Base-by-base conservation (phyloP, 2,329 filamentous ascomycete species). In the Colletotrichum truncatum region DNA sequence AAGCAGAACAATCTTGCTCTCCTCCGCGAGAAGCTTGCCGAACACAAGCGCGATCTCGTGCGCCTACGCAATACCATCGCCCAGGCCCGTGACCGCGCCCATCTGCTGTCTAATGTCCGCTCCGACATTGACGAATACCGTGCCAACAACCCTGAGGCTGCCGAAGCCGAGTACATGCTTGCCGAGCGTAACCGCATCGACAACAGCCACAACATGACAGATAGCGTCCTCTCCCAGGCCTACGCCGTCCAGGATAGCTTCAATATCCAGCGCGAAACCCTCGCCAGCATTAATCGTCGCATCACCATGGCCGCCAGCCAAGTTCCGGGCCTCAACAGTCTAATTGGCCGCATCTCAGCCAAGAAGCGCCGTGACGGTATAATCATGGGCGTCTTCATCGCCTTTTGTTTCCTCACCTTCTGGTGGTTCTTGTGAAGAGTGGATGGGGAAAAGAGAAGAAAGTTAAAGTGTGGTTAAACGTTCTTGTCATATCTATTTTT, bases 221-320 rank as follows among this genome's bases (percentile, higher is more conserved):
- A 99, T 77, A 92, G 88, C 68, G 94, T 99, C 32, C 84, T 99
- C 65, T 94, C 91, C 75, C 96, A 98, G 82, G 96, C 96, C 7
- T 99, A 99, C 80, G 94, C 95, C 10, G 93, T 98, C 56, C 97
- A 97, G 76, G 94, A 98, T 81, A 94, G 85, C 77, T 98, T 99
- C 76, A 85, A 87, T 12, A 74, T 94, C 60, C 96, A 99, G 83
- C 86, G 94, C 67, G 94, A 98, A 83, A 95, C 91, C 25, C 80
- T 99, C 67, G 87, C 91, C 45, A 97, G 88, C 77, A 95, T 99
- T 74, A 97, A 98, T 77, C 85, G 95, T 67, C 87, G 95, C 68
- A 98, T 99, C 77, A 94, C 93, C 4, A 85, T 91, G 32, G 95
- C 94, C 26, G 96, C 95, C 38, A 93, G 92, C 74, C 92, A 97